Percentiles rank a stretch among this genome's conserved stretches.
phyloP scores from a whole-genome alignment of 1,284 basidiomycete species.

The Apiotrichum gracile region DNA sequence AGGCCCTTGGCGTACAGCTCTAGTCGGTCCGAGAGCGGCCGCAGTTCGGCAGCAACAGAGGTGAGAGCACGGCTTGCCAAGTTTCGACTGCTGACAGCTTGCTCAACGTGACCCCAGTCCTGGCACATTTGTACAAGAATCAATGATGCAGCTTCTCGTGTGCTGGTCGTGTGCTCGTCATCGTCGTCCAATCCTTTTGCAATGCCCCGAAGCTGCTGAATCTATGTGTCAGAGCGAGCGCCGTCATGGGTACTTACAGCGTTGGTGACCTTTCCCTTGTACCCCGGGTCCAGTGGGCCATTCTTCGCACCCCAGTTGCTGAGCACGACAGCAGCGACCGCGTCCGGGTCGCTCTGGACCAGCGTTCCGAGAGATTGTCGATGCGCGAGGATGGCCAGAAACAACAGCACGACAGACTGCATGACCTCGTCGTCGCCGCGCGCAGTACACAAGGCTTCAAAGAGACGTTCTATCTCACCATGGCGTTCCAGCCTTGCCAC shows the following conservation, averaged over 20 bases:
- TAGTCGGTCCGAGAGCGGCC: constrained; percentile 12
- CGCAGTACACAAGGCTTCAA: constrained; percentile 19
- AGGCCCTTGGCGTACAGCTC: constrained; percentile 29
- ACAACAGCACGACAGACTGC: constrained; percentile 25
- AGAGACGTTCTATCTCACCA: constrained; percentile 37
- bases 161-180: constrained; percentile 10
- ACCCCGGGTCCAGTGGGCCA: constrained; percentile 22
- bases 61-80: constrained; percentile 2
- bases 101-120: background rate
- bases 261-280: constrained; percentile 11
- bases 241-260: constrained; percentile 9
- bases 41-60: constrained; percentile 11
- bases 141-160: constrained; percentile 18
- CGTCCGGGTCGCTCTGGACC: constrained; percentile 11
- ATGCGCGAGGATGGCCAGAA: constrained; percentile 18
- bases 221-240: constrained; percentile 7
- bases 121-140: constrained; percentile 9
- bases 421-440: constrained; percentile 26
- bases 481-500: constrained; percentile 33
- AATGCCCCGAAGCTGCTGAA: constrained; percentile 13
- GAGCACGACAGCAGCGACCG: constrained; percentile 6
- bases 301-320: constrained; percentile 1
- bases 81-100: background rate
- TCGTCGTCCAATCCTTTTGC: background rate
- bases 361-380: constrained; percentile 19